Evolutionary conservation across 2,329 filamentous ascomycete species (phyloP), one percentile per base, ranked within the genome.

Genomic region (Aspergillus bombycis): DNA sequence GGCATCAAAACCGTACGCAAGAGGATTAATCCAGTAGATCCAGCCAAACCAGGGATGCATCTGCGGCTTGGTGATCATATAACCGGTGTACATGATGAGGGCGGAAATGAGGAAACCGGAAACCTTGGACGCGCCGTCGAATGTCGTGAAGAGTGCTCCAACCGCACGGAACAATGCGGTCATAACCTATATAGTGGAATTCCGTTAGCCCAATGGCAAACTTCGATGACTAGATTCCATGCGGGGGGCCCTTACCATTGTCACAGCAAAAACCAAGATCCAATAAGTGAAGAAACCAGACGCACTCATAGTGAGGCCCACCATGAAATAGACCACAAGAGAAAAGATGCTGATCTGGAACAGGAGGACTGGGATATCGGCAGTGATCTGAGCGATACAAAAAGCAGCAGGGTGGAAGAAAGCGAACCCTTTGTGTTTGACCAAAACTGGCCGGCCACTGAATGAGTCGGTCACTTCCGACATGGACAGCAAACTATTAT

Each of bases 391-490:
- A 2, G 77, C 79, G 21, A 79, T 65, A 38, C 77, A 79, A 57
- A 80, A 79, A 0, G 79, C 84, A 0, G 77, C 75, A 0, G 87
- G 86, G 57, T 88, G 85, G 72, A 84, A 88, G 56, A 84, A 80
- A 21, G 84, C 86, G 64, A 88, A 88, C 0, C 75, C 71, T 65
- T 85, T 86, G 66, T 89, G 87, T 72, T 88, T 88, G 53, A 84
- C 73, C 4, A 89, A 71, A 12, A 89, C 81, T 0, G 86, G 85
- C 0, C 89, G 83, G 21, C 87, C 87, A 14, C 76, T 80, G 68
- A 88, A 91, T 0, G 86, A 87, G 32, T 86, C 83, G 0, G 84
- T 88, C 1, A 91, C 88, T 73, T 92, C 89, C 1, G 87, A 84
- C 82, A 91, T 86, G 26, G 87, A 83, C 1, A 90, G 72, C 9